Evolutionary conservation across 1,284 basidiomycete genomes (phyloP).

Genomic region (Malassezia restricta): DNA sequence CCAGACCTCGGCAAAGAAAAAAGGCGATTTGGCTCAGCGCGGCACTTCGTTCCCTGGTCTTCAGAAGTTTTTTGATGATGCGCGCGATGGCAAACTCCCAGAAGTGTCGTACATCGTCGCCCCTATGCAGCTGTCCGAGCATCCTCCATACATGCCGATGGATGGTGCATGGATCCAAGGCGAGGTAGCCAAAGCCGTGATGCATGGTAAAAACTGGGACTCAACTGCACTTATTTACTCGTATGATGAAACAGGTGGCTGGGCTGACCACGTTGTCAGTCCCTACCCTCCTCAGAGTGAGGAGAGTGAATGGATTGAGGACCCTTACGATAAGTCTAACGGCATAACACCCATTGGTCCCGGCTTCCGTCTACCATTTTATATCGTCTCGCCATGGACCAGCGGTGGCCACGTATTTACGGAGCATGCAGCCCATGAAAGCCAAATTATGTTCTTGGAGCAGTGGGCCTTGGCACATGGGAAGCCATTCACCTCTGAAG

Average conservation of each 20-base stretch:
- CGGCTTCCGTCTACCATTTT: slow-evolving; percentile 37
- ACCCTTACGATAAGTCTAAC: slow-evolving; percentile 23
- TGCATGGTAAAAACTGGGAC: slow-evolving; percentile 22
- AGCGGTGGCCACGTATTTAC: slow-evolving; percentile 32
- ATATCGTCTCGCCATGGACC: slow-evolving; percentile 29
- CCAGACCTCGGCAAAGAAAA: slow-evolving; percentile 15
- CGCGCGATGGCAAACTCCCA: slow-evolving; percentile 24
- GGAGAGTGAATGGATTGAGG: slow-evolving; percentile 26
- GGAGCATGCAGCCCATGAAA: slow-evolving; percentile 29
- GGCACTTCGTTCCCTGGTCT: slow-evolving; percentile 20
- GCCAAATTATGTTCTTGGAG: slow-evolving; percentile 34
- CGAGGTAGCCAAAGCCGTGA: slow-evolving; percentile 28
- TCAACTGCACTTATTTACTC: slow-evolving; percentile 28
- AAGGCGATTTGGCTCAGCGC: slow-evolving; percentile 17
- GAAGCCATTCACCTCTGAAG: slow-evolving; percentile 21
- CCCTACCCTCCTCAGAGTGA: slow-evolving; percentile 9
- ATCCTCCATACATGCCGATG: slow-evolving; percentile 25
- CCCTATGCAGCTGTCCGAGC: slow-evolving; percentile 30
- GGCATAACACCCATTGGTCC: slow-evolving; percentile 25
- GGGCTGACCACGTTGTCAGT: slow-evolving; percentile 29
- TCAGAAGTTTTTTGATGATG: slow-evolving; percentile 26
- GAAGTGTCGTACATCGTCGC: slow-evolving; percentile 35
- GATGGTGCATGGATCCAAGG: slow-evolving; percentile 35
- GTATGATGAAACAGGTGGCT: slow-evolving; percentile 39
- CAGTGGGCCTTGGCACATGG: slow-evolving; percentile 31